Evolutionary conservation across 139 green algal genomes (phyloP), one percentile per base, ranked within the genome.

Genomic region (Ostreobium quekettii): DNA sequence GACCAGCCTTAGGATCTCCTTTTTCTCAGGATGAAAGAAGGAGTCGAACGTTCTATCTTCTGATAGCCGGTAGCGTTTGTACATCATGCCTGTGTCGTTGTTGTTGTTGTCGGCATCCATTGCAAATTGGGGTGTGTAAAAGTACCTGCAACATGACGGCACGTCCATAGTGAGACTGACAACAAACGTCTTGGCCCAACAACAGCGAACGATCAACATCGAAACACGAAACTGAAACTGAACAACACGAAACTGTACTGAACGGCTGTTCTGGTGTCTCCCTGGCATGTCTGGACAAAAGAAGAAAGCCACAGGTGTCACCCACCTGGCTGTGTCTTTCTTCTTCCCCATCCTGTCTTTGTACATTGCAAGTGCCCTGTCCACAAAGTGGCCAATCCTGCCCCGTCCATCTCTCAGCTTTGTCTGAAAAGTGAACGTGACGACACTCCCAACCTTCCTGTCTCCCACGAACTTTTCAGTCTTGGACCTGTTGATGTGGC

Each of bases 21-120:
- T 2, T 69, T 82, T 82, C 0, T 81, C 76, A 4, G 78, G 74
- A 57, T 79, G 70, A 67, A 76, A 83, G 49, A 82, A 68, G 36
- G 69, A 77, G 3, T 64, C 66, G 60, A 83, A 83, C 4, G 31
- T 76, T 70, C 83, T 83, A 19, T 80, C 64, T 29, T 80, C 70
- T 26, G 36, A 53, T 29, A 80, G 67, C 39, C 38, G 47, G 69
- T 76, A 79, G 7, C 64, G 36, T 24, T 58, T 42, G 67, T 66
- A 70, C 26, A 38, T 66, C 28, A 66, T 22, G n/a, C n/a, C n/a
- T n/a, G n/a, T n/a, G n/a, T n/a, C n/a, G n/a, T n/a, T n/a, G n/a
- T n/a, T n/a, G n/a, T n/a, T n/a, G n/a, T n/a, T n/a, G n/a, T n/a
- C n/a, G n/a, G n/a, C n/a, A n/a, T n/a, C n/a, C n/a, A n/a, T n/a